These are phyloP conservation scores for Termitomyces sp. DNA, from an alignment of 768 basidiomycete genomes.

Conservation along the genomic window DNA sequence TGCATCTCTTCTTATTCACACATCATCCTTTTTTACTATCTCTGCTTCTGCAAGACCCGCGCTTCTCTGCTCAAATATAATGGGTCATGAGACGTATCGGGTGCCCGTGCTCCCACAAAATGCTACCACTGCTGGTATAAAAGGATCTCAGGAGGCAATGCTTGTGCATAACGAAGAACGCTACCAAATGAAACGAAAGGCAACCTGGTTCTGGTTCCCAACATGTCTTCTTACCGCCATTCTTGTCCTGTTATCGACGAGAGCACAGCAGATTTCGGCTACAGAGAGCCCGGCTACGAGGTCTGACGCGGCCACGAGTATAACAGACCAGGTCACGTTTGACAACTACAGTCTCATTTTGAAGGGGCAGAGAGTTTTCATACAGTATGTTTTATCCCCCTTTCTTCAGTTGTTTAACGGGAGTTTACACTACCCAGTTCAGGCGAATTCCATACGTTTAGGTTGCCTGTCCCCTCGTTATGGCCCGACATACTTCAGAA, in stretches of 20 bases:
- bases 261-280: slow-evolving; percentile 2
- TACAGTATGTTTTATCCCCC: slow-evolving; percentile 48
- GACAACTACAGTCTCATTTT: slow-evolving; percentile 71
- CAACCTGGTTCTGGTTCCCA: slow-evolving; percentile 21
- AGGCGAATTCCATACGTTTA: slow-evolving; percentile 82
- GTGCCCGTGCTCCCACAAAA: neutral
- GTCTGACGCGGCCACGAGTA: slow-evolving; percentile 4
- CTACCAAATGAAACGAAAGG: slow-evolving; percentile 14
- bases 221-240: slow-evolving; percentile 19
- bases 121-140: neutral
- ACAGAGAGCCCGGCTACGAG: neutral
- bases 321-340: slow-evolving; percentile 37
- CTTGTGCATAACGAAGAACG: neutral
- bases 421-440: slow-evolving; percentile 37
- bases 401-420: neutral
- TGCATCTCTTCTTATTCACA: neutral
- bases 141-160: neutral
- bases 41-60: neutral
- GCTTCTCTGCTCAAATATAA: neutral
- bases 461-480: slow-evolving; percentile 70
- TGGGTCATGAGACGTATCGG: slow-evolving; percentile 1
- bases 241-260: slow-evolving; percentile 19
- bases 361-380: slow-evolving; percentile 63
- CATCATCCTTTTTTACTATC: neutral
- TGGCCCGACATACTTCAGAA: slow-evolving; percentile 85